Percentiles rank a stretch among this genome's conserved stretches.
Conservation (phyloP, 805 yeast genomes). For the Candida corydali region DNA sequence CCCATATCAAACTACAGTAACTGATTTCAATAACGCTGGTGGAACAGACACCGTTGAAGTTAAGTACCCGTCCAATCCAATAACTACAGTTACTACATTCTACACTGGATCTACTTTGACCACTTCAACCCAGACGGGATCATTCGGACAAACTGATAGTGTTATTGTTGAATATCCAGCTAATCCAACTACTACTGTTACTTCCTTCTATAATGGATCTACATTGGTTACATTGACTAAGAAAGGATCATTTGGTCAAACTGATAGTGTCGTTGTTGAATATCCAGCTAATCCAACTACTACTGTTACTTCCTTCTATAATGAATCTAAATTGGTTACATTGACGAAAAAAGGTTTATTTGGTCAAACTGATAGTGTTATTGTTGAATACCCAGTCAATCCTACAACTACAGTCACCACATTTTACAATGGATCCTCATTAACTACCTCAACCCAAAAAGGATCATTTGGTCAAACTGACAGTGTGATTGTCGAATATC, state of each 20-base stretch:
- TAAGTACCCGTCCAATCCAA: conserved; percentile 10
- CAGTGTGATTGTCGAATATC: no score
- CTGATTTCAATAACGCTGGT: no score
- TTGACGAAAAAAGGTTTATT: neutral
- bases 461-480: no score
- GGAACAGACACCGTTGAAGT: conserved; percentile 11
- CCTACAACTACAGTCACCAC: neutral
- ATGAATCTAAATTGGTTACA: neutral
- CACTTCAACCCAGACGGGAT: neutral
- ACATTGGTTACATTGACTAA: neutral
- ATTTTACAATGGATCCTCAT: no score
- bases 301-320: neutral
- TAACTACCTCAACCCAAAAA: no score
- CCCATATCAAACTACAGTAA: no score
- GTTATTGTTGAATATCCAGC: conserved; percentile 3
- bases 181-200: conserved; percentile 2
- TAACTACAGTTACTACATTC: neutral
- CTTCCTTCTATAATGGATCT: neutral
- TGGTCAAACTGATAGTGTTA: conserved; percentile 1
- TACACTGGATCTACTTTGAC: neutral
- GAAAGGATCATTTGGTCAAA: neutral
- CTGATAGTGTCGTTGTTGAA: neutral
- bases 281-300: conserved; percentile 1
- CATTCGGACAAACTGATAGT: neutral
- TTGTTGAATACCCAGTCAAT: conserved; percentile 2